phyloP scores from a whole-genome alignment of 805 yeast genomes.

The Wickerhamiella shivajii region DNA sequence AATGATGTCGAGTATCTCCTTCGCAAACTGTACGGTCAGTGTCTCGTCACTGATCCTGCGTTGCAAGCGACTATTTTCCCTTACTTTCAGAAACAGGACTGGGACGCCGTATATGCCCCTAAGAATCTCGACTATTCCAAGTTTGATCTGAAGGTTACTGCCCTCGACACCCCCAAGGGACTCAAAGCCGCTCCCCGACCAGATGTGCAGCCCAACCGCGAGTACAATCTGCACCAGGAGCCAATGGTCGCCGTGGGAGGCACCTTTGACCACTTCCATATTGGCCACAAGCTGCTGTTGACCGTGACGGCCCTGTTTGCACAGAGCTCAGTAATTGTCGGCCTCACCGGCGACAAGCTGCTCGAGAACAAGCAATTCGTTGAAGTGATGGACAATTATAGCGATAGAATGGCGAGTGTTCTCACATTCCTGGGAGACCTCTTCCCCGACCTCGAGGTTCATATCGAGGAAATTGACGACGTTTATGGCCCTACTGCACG shows the following conservation, averaged over 20 bases:
- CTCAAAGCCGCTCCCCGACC: not conserved
- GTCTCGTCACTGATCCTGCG: not conserved
- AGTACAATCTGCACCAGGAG: not conserved
- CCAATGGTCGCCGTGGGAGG: conserved; percentile 59
- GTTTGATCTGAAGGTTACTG: not conserved
- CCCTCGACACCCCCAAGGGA: not conserved
- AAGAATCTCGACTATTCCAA: too few species aligned
- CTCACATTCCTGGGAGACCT: conserved; percentile 34
- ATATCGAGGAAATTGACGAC: conserved; percentile 56
- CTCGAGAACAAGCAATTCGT: conserved; percentile 61
- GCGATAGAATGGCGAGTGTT: conserved; percentile 35
- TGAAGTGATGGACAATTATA: conserved; percentile 47
- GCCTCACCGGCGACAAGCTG: conserved; percentile 66
- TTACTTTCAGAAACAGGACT: too few species aligned
- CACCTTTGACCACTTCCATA: conserved; percentile 92
- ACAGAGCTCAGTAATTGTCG: conserved; percentile 45
- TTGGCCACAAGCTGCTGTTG: conserved; percentile 80
- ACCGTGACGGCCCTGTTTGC: conserved; percentile 58
- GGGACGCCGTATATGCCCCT: too few species aligned
- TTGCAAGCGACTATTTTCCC: too few species aligned
- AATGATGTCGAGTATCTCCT: not conserved
- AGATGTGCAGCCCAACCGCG: not conserved
- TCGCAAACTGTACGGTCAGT: conserved; percentile 3
- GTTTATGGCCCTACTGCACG: conserved; percentile 89
- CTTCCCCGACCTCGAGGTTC: conserved; percentile 34